Evolutionary conservation across 768 basidiomycete genomes (phyloP), one percentile per base, ranked within the genome.

Genomic region (Plicaturopsis crispa): DNA sequence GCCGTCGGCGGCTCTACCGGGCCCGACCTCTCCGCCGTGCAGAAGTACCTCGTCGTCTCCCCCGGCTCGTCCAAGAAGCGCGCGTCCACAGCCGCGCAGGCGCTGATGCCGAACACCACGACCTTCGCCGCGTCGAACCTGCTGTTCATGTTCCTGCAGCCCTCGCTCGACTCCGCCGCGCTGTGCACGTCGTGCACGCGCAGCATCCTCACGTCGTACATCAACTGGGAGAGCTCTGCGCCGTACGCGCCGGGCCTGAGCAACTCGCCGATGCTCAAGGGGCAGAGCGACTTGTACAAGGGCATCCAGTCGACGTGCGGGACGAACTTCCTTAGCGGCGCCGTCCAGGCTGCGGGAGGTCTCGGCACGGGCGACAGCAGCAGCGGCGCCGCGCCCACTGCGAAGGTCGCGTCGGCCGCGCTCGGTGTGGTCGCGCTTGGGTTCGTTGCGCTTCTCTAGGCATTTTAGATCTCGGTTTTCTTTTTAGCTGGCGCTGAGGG

Each of bases 111-210:
- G 42, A 80, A 87, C 60, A 56, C 68, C 32, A 65, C 66, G 7
- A 70, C 72, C 7, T 83, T 69, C 62, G 44, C 49, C 32, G 47
- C 62, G 33, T 72, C 72, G 53, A 87, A 84, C 67, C 59, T 96
- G 39, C 66, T 76, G 24, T 96, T 88, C 84, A 67, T 97, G 47
- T 79, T 85, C 79, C 71, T 86, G 53, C 55, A 69, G 20, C 66
- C 83, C 32, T 44, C 50, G 43, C 61, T 73, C 53, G 24, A 70
- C 19, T 57, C 66, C n/a, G 48, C 57, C 19, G 37, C 59, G 17
- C 80, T 96, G 31, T 97, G 94, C 78, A 79, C 71, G 2, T 48
- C 79, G 11, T 98, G 94, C 78, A 79, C 87, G 10, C 76, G 84
- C 55, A 72, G 72, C 45, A 65, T 92, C 54, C 54, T 98, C 47